Evolutionary conservation across 805 yeast species (phyloP), one percentile per base, ranked within the genome.

Genomic region (Candida ulmi): DNA sequence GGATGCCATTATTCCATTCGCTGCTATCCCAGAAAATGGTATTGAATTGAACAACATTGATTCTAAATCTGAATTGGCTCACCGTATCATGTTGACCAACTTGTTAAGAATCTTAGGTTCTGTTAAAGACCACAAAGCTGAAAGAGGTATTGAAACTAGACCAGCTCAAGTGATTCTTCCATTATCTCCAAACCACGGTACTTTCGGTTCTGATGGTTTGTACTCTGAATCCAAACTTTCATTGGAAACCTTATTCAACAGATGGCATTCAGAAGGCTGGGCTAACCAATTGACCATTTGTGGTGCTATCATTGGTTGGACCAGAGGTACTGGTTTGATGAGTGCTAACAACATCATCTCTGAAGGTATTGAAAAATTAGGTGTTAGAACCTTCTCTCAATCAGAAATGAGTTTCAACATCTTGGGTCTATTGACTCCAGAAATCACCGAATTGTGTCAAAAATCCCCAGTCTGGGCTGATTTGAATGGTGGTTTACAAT

Each of bases 261-360:
- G 97, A 77, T 93, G 99, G 99, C 76, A 82, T 67, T 90, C 99
- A 35, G 99, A 93, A 74, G 84, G 88, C 44, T 93, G 99, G 99
- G 81, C 83, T 34, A 71, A 84, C 50, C 93, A 86, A 71, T 80
- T 93, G 69, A 93, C 98, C 43, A 73, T 93, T 45, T 90, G 97
- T 67, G 99, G 99, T 74, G 97, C 99, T 34, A 77, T 93, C 51
- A 93, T 93, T 65, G 99, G 99, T 63, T 93, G 99, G 99, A 93
- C 99, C 48, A 87, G 99, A 76, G 99, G 99, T 67, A 93, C 99
- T 44, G 99, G 99, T 60, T 80, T 93, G 61, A 93, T 93, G 99
- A 76, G 88, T 58, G 97, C 83, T 54, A 93, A 93, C 76, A 93
- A 93, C 72, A 83, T 88, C 62, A 87, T 93, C 63, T 96, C 99